These are phyloP conservation scores for Pichia sp. DNA, from an alignment of 1,139 yeast genomes.

Conservation along the genomic window DNA sequence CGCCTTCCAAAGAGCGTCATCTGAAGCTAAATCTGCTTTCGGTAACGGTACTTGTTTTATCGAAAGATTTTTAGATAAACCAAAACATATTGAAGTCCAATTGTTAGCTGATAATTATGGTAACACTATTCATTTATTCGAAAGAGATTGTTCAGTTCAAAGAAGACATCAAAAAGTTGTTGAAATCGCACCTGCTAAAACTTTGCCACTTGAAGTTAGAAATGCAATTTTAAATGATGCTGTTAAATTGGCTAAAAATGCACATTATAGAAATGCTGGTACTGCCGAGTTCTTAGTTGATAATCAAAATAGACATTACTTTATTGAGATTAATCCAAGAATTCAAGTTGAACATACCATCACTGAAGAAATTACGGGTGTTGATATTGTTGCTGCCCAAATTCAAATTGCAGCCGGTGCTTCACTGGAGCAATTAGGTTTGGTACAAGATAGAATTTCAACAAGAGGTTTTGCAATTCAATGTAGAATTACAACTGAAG, in stretches of 20 bases:
- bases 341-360: slow-evolving; percentile 98
- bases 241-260: slow-evolving; percentile 79
- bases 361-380: slow-evolving; percentile 98
- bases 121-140: slow-evolving; percentile 90
- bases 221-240: slow-evolving; percentile 93
- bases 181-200: slow-evolving; percentile 98
- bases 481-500: slow-evolving; percentile 99
- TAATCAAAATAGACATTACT: slow-evolving; percentile 88
- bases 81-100: slow-evolving; percentile 98
- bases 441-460: slow-evolving; percentile 88
- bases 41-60: slow-evolving; percentile 98
- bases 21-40: slow-evolving; percentile 90
- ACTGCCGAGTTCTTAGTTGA: slow-evolving; percentile 98
- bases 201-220: slow-evolving; percentile 71
- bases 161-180: slow-evolving; percentile 99
- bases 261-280: slow-evolving; percentile 95
- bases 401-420: slow-evolving; percentile 99
- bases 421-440: slow-evolving; percentile 80
- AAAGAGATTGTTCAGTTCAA: slow-evolving; percentile 98
- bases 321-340: slow-evolving; percentile 97
- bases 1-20: slow-evolving; percentile 88
- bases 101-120: slow-evolving; percentile 91
- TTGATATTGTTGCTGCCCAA: slow-evolving; percentile 96
- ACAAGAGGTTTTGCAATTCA: slow-evolving; percentile 98
- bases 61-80: slow-evolving; percentile 89